These are phyloP conservation scores for Rubia yunnanensis DNA, from an alignment of 257 asterid species.

Conservation along the genomic window DNA sequence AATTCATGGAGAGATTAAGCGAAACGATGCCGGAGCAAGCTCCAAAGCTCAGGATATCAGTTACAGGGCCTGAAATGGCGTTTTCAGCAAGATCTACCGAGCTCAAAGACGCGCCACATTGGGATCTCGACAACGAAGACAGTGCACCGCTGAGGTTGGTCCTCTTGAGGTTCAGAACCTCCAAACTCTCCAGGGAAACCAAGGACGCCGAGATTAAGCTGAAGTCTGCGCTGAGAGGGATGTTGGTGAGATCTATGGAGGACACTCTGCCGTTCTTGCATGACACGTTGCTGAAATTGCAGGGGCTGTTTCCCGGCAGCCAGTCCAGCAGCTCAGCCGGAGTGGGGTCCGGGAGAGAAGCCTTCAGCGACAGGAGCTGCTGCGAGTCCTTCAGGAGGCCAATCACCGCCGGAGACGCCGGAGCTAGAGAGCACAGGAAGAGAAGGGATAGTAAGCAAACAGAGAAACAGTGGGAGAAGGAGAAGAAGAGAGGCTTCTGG, in stretches of 20 bases:
- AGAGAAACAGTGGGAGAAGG: background rate
- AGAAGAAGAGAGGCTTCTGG: slow-evolving; percentile 17
- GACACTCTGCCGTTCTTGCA: slow-evolving; percentile 50
- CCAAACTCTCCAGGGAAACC: slow-evolving; percentile 36
- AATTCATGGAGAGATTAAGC: slow-evolving; percentile 66
- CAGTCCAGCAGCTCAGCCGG: slow-evolving; percentile 36
- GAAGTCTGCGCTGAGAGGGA: slow-evolving; percentile 40
- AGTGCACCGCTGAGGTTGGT: slow-evolving; percentile 51
- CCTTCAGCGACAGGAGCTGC: slow-evolving; percentile 64
- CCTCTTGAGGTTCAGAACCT: slow-evolving; percentile 54
- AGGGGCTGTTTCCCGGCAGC: slow-evolving; percentile 46
- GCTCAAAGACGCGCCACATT: slow-evolving; percentile 31
- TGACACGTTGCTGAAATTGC: slow-evolving; percentile 56
- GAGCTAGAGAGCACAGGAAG: slow-evolving; percentile 12
- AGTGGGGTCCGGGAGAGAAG: slow-evolving; percentile 38
- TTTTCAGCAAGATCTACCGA: slow-evolving; percentile 75
- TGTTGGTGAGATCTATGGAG: slow-evolving; percentile 49
- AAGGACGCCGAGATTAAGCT: slow-evolving; percentile 35
- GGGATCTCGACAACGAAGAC: slow-evolving; percentile 28
- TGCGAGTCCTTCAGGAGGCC: slow-evolving; percentile 33
- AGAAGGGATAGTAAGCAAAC: background rate
- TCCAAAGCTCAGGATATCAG: slow-evolving; percentile 44
- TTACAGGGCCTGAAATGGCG: slow-evolving; percentile 52
- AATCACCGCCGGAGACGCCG: slow-evolving; percentile 7
- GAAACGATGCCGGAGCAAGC: slow-evolving; percentile 43